phyloP scores from a whole-genome alignment of 805 yeast species.

The Ogataea chonburiensis region DNA sequence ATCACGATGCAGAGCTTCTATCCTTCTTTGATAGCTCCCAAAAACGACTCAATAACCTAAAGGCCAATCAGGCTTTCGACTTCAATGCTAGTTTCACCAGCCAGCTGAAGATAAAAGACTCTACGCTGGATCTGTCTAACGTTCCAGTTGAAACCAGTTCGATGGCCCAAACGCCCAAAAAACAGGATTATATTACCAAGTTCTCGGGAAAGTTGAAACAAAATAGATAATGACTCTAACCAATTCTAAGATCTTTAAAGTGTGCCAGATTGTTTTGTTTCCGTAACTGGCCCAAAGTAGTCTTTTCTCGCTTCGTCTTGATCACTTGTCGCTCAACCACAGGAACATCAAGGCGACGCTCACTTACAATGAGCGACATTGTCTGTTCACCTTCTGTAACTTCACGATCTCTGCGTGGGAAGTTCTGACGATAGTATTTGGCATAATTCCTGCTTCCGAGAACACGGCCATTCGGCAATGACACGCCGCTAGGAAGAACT shows the following conservation, averaged over 20 bases:
- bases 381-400: conserved; percentile 65
- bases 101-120: conserved; percentile 15
- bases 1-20: conserved; percentile 36
- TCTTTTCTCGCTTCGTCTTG: conserved; percentile 2
- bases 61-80: conserved; percentile 9
- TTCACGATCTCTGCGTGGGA: conserved; percentile 40
- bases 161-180: conserved; percentile 18
- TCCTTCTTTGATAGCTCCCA: conserved; percentile 52
- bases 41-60: conserved; percentile 30
- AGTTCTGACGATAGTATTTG: conserved; percentile 64
- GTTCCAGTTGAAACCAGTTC: conserved; percentile 19
- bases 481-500: conserved; percentile 47
- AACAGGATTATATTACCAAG: conserved; percentile 24
- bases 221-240: conserved; percentile 12
- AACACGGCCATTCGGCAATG: conserved; percentile 73
- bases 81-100: conserved; percentile 15
- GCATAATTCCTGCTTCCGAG: conserved; percentile 77
- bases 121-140: conserved; percentile 15
- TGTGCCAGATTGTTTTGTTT: conserved; percentile 66
- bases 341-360: conserved; percentile 2
- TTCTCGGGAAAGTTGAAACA: conserved; percentile 24
- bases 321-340: conserved; percentile 3
- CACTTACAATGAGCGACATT: conserved; percentile 20
- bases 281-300: conserved; percentile 9
- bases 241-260: conserved; percentile 50